Evolutionary conservation across 2,329 filamentous ascomycete genomes (phyloP).

Genomic region (Diaporthe amygdali): DNA sequence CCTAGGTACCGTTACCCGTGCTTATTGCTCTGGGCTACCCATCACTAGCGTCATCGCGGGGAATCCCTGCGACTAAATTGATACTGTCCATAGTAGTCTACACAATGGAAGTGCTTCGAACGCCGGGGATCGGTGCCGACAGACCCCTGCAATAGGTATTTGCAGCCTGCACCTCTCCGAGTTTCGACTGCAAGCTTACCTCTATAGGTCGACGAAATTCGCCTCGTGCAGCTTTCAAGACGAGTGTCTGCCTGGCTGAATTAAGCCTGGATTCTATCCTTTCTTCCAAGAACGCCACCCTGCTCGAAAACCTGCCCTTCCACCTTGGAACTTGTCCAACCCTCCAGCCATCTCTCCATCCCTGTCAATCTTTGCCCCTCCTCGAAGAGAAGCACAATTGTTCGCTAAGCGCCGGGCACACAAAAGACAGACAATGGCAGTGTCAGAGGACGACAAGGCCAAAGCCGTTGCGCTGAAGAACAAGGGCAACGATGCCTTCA

Average conservation of each 20-base stretch:
- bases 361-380: conserved; percentile 4
- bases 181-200: conserved; percentile 12
- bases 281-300: neutral
- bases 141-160: conserved; percentile 13
- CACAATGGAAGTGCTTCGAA: conserved; percentile 9
- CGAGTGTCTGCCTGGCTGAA: conserved; percentile 4
- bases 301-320: neutral
- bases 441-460: conserved; percentile 60
- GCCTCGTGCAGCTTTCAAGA: conserved; percentile 9
- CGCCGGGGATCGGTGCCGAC: conserved; percentile 13
- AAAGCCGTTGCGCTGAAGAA: conserved; percentile 87
- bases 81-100: no score
- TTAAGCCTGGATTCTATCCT: neutral
- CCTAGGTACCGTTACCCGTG: neutral
- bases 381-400: neutral
- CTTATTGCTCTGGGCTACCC: neutral
- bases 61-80: neutral
- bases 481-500: conserved; percentile 93
- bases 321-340: conserved; percentile 3
- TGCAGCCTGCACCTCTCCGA: conserved; percentile 2
- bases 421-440: conserved; percentile 29
- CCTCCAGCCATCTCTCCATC: neutral
- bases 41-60: conserved; percentile 5
- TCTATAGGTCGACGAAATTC: conserved; percentile 4
- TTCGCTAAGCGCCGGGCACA: conserved; percentile 2